Evolutionary conservation across 2,329 filamentous ascomycete genomes (phyloP), one percentile per base, ranked within the genome.

Genomic region (Phialocephala subalpina): DNA sequence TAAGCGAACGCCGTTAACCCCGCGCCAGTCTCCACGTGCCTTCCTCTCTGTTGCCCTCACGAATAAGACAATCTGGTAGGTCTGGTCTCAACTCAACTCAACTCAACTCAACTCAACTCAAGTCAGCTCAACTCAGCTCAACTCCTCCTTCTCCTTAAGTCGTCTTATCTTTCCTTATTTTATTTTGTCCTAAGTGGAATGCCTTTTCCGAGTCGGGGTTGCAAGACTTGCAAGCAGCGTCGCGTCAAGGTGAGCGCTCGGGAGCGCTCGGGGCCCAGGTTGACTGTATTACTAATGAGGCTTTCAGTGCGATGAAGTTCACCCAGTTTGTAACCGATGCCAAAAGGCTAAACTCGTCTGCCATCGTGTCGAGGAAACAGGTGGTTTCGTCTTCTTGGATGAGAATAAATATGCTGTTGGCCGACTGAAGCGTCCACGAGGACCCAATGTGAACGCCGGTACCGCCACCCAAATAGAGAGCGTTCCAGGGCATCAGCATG

Each of bases 391-490:
- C 27, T 69, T 69, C 27, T 40, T 63, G 52, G 40, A 58, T 45
- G 67, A 69, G 27, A 69, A 69, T 53, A 36, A 62, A 27, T 67
- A 65, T 53, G 67, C 56, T 8, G 52, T 53, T 11, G 62, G 65
- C n/a, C 36, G 20, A 56, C 38, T 40, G 16, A 69, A 67, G 56
- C 63, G 67, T 14, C 67, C 67, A n/a, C 55, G 67, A 56, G 67
- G 65, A 11, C 65, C 67, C n/a, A 67, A 67, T 38, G 35, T 66
- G 33, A 61, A 60, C 8, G 27, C 25, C 16, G 25, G 49, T 16
- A 16, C 27, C 14, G 29, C 25, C 25, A 53, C 45, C 11, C n/a
- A 49, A 12, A 27, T 16, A 7, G n/a, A 49, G 3, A n/a, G 22
- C 9, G 6, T 49, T 27, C 20, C 7, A 5, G 20, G 7, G 11